These are phyloP conservation scores for Chrysoporthe cubensis DNA, from an alignment of 2,329 filamentous ascomycete species.

Conservation along the genomic window DNA sequence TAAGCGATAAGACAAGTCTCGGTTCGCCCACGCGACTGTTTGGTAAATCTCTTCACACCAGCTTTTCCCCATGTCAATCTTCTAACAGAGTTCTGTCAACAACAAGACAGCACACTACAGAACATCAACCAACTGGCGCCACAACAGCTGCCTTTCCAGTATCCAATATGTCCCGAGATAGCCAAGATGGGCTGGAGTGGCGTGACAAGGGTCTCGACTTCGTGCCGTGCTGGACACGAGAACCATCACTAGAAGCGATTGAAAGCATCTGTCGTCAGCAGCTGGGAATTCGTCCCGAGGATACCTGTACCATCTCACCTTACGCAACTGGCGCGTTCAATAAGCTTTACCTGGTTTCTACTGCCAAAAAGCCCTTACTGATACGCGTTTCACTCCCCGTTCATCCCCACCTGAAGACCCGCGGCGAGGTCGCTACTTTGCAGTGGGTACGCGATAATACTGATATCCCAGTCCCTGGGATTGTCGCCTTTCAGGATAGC, in stretches of 20 bases:
- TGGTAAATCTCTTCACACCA: too few species aligned
- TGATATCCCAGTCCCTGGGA: conserved; percentile 39
- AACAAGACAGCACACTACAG: background rate
- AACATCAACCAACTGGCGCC: too few species aligned
- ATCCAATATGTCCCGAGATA: conserved; percentile 7
- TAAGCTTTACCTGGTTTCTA: conserved; percentile 37
- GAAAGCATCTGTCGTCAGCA: conserved; percentile 33
- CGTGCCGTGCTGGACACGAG: conserved; percentile 34
- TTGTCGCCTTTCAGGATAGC: conserved; percentile 40
- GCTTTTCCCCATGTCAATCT: background rate
- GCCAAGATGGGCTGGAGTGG: conserved; percentile 33
- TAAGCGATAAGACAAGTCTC: too few species aligned
- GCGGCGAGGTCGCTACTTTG: conserved; percentile 43
- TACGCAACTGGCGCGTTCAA: conserved; percentile 37
- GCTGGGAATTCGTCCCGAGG: conserved; percentile 30
- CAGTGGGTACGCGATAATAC: conserved; percentile 37
- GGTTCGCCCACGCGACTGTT: too few species aligned
- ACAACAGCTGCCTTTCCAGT: background rate
- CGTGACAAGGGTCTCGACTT: conserved; percentile 31
- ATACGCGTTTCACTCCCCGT: conserved; percentile 37
- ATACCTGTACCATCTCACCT: conserved; percentile 33
- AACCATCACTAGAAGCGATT: conserved; percentile 35
- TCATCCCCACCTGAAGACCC: conserved; percentile 35
- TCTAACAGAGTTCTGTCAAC: background rate
- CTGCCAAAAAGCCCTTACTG: conserved; percentile 26